Conservation (phyloP, 2,329 filamentous ascomycete species). For the Coniochaeta pulveracea region DNA sequence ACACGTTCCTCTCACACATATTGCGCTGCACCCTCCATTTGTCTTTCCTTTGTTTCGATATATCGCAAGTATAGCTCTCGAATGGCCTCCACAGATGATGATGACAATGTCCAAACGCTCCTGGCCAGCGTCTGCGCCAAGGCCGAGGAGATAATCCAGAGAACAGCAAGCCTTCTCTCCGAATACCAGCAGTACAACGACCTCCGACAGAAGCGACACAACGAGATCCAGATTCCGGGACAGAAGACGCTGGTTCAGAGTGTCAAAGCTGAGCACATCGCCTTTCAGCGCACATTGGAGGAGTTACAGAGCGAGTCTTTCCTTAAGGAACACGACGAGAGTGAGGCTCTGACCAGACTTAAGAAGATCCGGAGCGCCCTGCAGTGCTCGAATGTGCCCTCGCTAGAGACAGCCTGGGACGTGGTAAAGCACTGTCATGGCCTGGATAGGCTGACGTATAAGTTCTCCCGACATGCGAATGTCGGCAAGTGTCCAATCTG, state of each 20-base stretch:
- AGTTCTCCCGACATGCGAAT: neutral
- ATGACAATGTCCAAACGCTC: neutral
- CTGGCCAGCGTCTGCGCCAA: neutral
- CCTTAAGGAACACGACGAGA: neutral
- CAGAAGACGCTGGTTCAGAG: neutral
- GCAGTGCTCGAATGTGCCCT: neutral
- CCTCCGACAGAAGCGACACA: neutral
- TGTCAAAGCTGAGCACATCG: neutral
- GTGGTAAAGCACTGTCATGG: constrained; percentile 1
- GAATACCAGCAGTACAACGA: constrained; percentile 1
- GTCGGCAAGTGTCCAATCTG: neutral
- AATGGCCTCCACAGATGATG: neutral
- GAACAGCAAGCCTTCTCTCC: neutral
- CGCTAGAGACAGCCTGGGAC: neutral
- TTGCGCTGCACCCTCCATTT: too few species aligned
- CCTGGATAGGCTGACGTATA: neutral
- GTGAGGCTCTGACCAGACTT: neutral
- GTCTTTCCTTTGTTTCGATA: too few species aligned
- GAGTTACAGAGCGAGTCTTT: neutral
- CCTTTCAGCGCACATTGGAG: neutral
- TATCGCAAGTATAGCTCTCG: neutral
- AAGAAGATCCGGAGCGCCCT: neutral
- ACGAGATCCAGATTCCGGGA: neutral
- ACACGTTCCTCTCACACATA: too few species aligned
- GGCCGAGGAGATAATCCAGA: constrained; percentile 1